Evolutionary conservation across 2,329 filamentous ascomycete species (phyloP).

Genomic region (Aphanoascus verrucosus): DNA sequence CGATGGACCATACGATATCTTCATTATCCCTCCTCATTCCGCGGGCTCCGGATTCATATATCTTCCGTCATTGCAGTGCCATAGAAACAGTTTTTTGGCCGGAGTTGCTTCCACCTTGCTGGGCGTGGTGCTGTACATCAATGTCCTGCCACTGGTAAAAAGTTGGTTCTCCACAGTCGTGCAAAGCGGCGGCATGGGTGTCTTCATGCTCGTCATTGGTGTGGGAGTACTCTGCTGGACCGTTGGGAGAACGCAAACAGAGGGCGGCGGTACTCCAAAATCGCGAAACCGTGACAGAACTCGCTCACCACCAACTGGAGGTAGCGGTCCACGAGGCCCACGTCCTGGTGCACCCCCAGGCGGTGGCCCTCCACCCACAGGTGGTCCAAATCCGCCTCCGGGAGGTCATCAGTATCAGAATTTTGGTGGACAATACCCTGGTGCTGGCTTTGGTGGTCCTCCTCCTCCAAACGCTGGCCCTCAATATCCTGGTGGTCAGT

Average conservation of each 20-base stretch:
- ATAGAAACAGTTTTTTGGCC: conserved; percentile 82
- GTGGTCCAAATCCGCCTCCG: conserved; percentile 17
- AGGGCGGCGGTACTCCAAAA: conserved; percentile 26
- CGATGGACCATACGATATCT: conserved; percentile 90
- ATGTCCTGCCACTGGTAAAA: conserved; percentile 61
- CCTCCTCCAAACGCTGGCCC: conserved; percentile 25
- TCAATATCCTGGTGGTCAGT: conserved; percentile 22
- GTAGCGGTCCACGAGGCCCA: conserved; percentile 25
- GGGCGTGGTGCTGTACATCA: conserved; percentile 60
- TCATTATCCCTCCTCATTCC: conserved; percentile 87
- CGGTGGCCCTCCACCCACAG: conserved; percentile 18
- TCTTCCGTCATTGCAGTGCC: conserved; percentile 76
- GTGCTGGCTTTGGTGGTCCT: conserved; percentile 21
- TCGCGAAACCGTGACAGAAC: conserved; percentile 11
- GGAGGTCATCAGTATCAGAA: conserved; percentile 22
- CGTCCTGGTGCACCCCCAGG: conserved; percentile 20
- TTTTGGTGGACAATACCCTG: conserved; percentile 22
- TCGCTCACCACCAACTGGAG: conserved; percentile 19
- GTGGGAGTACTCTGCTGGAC: conserved; percentile 73
- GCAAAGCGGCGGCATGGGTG: conserved; percentile 60
- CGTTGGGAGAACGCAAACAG: conserved; percentile 53
- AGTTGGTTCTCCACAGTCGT: conserved; percentile 62
- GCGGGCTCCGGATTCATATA: conserved; percentile 84
- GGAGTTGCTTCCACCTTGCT: conserved; percentile 70
- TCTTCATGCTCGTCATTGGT: conserved; percentile 59